A percentile compares a stretch with the other conserved stretches of the same genome.
phyloP scores from a whole-genome alignment of 768 basidiomycete genomes.

The Leccinellum rugosiceps region DNA sequence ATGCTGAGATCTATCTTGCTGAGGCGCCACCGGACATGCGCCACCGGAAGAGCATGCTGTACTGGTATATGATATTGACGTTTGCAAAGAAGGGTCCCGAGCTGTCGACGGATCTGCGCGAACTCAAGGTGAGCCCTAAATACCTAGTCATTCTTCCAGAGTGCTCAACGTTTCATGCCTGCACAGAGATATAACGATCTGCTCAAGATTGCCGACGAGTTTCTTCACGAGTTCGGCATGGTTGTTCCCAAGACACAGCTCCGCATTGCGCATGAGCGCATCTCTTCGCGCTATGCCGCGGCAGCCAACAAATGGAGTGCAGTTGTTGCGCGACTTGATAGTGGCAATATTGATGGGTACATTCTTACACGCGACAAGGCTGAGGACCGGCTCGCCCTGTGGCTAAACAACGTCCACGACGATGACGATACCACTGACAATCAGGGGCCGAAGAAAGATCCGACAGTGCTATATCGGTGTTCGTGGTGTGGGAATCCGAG shows the following conservation, averaged over 20 bases:
- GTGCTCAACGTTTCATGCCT: neutral
- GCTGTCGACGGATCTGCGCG: constrained; percentile 43
- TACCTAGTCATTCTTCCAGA: neutral
- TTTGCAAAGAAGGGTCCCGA: constrained; percentile 49
- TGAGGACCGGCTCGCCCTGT: constrained; percentile 55
- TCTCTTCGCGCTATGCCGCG: constrained; percentile 42
- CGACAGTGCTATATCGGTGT: constrained; percentile 51
- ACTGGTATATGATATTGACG: no score
- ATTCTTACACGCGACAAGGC: no score
- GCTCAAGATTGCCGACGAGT: constrained; percentile 51
- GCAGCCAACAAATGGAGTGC: constrained; percentile 47
- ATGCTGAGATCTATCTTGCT: constrained; percentile 50
- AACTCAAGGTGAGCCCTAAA: constrained; percentile 42
- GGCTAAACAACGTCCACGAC: constrained; percentile 46
- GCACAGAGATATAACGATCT: constrained; percentile 35
- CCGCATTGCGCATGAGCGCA: constrained; percentile 48
- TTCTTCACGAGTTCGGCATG: constrained; percentile 42
- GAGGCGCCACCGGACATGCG: constrained; percentile 58
- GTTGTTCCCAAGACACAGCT: constrained; percentile 48
- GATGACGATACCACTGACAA: constrained; percentile 20
- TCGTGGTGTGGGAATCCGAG: constrained; percentile 64
- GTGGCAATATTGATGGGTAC: constrained; percentile 22
- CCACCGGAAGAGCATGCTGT: no score
- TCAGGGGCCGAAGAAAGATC: constrained; percentile 21
- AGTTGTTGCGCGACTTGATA: constrained; percentile 38